Base-by-base conservation (phyloP, 345 rosid genomes). In the Rhodamnia argentea region DNA sequence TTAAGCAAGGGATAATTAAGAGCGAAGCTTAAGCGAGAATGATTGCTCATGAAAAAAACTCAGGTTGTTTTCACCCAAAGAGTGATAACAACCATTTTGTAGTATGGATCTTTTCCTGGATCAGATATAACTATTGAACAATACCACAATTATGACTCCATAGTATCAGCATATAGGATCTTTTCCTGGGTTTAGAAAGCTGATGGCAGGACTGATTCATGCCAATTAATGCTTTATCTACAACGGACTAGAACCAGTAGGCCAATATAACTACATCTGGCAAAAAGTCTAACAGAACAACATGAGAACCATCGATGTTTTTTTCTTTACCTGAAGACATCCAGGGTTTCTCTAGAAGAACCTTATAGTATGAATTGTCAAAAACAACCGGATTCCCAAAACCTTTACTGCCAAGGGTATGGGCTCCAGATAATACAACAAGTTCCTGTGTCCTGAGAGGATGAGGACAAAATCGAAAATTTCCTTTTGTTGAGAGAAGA, bases 271-370 rank as follows among this genome's bases (percentile, higher is more conserved):
- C 81, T 70, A 70, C 47, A 1, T 37, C 87, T 57, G 4, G 56
- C n/a, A 57, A 20, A 82, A 27, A 5, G 47, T 42, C 42, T 56
- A n/a, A 50, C 23, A 14, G 55, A 47, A 26, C 23, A 42, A 26
- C 37, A 84, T 47, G 76, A 84, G 24, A 32, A 50, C 75, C 20
- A 10, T 59, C 81, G 18, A 18, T 70, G 4, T 87, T 70, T 84
- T 57, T 57, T 83, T 62, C 84, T 85, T 88, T 88, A 94, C 99
- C 94, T 76, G 98, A 85, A 54, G 96, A 91, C 50, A 83, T 85
- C 99, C 99, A 97, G 75, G 99, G 98, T 89, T 95, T 97, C 85
- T 91, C 91, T 50, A 97, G 90, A 91, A 97, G 98, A 88, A 93
- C 93, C 90, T 92, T 94, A 87, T 91, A 97, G 94, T 97, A 96